Evolutionary conservation across 495 filamentous ascomycete genomes (phyloP).

Genomic region (Neurospora sp.): DNA sequence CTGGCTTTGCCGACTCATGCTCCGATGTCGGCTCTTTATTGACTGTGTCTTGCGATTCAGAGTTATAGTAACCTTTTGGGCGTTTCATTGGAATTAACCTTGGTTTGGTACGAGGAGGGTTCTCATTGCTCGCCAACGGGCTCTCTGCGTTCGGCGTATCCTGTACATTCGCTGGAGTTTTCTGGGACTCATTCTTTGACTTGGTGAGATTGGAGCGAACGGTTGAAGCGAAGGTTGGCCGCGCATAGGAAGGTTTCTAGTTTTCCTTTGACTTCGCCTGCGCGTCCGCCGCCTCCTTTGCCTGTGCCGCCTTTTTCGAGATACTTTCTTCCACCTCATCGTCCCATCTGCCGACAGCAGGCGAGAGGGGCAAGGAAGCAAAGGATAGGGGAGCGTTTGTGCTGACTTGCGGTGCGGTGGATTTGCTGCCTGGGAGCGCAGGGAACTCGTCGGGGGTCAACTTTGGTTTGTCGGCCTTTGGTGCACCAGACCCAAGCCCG

Average conservation of each 20-base stretch:
- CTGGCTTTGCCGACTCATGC: neutral
- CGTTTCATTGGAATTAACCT: neutral
- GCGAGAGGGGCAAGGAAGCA: constrained; percentile 13
- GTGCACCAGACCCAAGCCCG: constrained; percentile 7
- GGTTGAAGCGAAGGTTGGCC: neutral
- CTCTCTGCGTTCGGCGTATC: neutral
- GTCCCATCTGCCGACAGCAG: constrained; percentile 34
- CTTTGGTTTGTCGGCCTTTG: constrained; percentile 9
- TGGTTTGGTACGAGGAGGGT: neutral
- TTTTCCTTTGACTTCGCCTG: neutral
- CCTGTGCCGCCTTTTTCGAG: neutral
- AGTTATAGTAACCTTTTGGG: neutral
- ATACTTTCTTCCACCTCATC: constrained; percentile 30
- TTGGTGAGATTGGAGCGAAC: neutral
- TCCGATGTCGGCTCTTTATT: neutral
- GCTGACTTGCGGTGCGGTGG: neutral
- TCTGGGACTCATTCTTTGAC: neutral
- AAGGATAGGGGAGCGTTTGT: neutral
- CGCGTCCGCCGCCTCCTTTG: neutral
- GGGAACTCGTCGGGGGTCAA: constrained; percentile 31
- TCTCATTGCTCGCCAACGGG: neutral
- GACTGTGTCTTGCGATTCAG: neutral
- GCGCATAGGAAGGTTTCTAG: neutral
- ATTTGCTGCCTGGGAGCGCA: constrained; percentile 20
- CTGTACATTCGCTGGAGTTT: neutral